Evolutionary conservation across 352 stramenopile species (phyloP).

Genomic region (Globisporangium okanoganense): DNA sequence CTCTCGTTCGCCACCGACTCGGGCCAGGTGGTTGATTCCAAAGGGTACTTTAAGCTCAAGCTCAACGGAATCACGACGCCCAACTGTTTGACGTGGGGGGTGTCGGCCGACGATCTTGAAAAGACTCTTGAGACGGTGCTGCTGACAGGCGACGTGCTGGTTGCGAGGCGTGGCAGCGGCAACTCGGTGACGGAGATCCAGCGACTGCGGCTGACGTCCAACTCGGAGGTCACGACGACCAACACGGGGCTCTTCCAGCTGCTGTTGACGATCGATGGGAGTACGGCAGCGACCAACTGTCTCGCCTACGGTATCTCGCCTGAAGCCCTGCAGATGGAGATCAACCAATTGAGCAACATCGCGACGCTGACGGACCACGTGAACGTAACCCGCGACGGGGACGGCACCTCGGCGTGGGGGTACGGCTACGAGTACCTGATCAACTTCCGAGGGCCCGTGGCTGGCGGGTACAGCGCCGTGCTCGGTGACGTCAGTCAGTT

Average conservation of each 20-base stretch:
- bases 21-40: constrained; percentile 52
- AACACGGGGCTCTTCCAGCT: constrained; percentile 55
- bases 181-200: constrained; percentile 67
- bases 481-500: constrained; percentile 53
- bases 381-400: constrained; percentile 58
- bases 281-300: constrained; percentile 50
- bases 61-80: constrained; percentile 20
- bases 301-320: constrained; percentile 72
- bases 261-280: constrained; percentile 50
- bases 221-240: constrained; percentile 46
- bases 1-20: constrained; percentile 81
- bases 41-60: constrained; percentile 53
- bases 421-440: constrained; percentile 81
- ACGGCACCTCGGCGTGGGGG: constrained; percentile 59
- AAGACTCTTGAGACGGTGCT: constrained; percentile 34
- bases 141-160: constrained; percentile 43
- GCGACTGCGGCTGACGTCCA: constrained; percentile 62
- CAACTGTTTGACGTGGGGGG: constrained; percentile 57
- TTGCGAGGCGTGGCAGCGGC: constrained; percentile 53
- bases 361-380: constrained; percentile 37
- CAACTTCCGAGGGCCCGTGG: constrained; percentile 51
- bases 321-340: constrained; percentile 39
- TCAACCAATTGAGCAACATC: constrained; percentile 64
- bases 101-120: constrained; percentile 43
- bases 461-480: constrained; percentile 51